phyloP scores from a whole-genome alignment of 2,329 filamentous ascomycete species.

The Lizonia empirigonia region DNA sequence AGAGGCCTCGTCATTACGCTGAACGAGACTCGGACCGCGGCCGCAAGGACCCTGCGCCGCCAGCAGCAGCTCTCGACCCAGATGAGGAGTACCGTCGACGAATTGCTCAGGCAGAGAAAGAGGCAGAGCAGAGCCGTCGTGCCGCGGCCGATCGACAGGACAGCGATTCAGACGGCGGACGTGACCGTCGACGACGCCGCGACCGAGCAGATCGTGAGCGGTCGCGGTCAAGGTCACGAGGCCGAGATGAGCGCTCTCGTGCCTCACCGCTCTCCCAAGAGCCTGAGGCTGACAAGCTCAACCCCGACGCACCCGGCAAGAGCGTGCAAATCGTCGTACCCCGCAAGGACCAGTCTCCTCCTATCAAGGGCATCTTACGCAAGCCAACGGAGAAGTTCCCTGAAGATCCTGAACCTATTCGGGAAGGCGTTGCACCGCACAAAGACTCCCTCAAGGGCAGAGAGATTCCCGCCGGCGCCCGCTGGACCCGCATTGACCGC shows the following conservation, averaged over 20 bases:
- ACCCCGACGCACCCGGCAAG: constrained; percentile 36
- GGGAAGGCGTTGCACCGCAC: constrained; percentile 91
- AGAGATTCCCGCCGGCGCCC: constrained; percentile 73
- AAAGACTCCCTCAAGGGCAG: constrained; percentile 78
- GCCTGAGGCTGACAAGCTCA: constrained; percentile 36
- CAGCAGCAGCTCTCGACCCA: constrained; percentile 49
- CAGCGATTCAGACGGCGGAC: constrained; percentile 43
- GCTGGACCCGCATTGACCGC: constrained; percentile 93
- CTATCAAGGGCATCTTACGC: constrained; percentile 79
- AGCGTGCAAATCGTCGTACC: constrained; percentile 70
- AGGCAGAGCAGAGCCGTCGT: constrained; percentile 48
- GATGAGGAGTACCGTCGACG: constrained; percentile 59
- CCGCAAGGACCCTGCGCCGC: constrained; percentile 37
- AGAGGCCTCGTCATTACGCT: constrained; percentile 46
- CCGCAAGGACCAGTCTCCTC: constrained; percentile 70
- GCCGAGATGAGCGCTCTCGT: constrained; percentile 34
- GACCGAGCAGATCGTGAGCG: constrained; percentile 38
- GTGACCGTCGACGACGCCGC: constrained; percentile 41
- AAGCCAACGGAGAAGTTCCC: constrained; percentile 82
- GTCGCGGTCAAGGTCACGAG: constrained; percentile 28
- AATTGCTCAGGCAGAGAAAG: constrained; percentile 54
- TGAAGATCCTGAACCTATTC: constrained; percentile 79
- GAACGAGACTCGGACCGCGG: constrained; percentile 41
- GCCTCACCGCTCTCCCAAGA: constrained; percentile 37
- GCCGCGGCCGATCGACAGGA: constrained; percentile 34